phyloP scores from a whole-genome alignment of 345 rosid species.

The Litchi chinensis region DNA sequence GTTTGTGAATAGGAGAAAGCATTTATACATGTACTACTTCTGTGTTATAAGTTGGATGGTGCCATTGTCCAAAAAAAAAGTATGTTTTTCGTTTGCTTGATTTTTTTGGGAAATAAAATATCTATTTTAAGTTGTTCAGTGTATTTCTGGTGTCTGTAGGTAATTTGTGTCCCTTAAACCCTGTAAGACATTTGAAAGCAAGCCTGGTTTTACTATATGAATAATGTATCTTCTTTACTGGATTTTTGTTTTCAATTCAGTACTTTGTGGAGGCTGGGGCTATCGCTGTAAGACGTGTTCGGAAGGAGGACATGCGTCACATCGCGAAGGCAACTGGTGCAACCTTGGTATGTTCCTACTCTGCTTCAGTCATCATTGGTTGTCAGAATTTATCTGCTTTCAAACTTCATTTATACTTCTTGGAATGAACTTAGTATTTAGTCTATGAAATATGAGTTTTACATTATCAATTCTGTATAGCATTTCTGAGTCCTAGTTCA shows the following conservation, averaged over 20 bases:
- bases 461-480: background rate
- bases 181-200: background rate
- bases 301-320: constrained; percentile 97
- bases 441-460: background rate
- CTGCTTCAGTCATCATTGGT: background rate
- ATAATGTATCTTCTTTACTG: background rate
- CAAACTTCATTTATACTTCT: background rate
- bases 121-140: background rate
- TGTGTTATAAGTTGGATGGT: background rate
- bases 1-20: background rate
- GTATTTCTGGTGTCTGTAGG: background rate
- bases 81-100: background rate
- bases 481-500: background rate
- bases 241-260: constrained; percentile 45
- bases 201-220: background rate
- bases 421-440: background rate
- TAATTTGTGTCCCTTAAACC: background rate
- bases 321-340: constrained; percentile 99
- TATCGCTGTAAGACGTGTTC: constrained; percentile 95
- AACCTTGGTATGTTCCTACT: constrained; percentile 58
- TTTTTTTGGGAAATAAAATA: background rate
- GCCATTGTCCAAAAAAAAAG: background rate
- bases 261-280: constrained; percentile 98
- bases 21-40: background rate
- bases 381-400: constrained; percentile 2